Percentiles rank a stretch among this genome's conserved stretches.
phyloP scores from a whole-genome alignment of 176 grass and related monocot genomes.

The maize (Zea mays) region Zm-B73-REFERENCE-NAM-5.0 NC_050098.1:231242001-231242500 shows the following conservation, averaged over 20 bases:
- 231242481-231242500: constrained; percentile 62
- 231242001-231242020: background rate
- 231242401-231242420: constrained; percentile 36
- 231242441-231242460: too few species aligned
- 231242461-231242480: too few species aligned
- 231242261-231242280: too few species aligned
- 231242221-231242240: constrained; percentile 7
- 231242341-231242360: background rate
- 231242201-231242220: background rate
- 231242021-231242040: background rate
- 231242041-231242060: background rate
- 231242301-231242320: too few species aligned
- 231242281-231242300: too few species aligned
- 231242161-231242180: constrained; percentile 59
- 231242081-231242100: constrained; percentile 77
- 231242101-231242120: constrained; percentile 77
- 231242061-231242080: constrained; percentile 30
- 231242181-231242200: background rate
- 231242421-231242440: constrained; percentile 80
- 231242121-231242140: constrained; percentile 77
- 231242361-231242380: background rate
- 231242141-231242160: constrained; percentile 86
- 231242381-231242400: background rate
- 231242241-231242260: constrained; percentile 46
- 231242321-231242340: too few species aligned